A percentile compares a stretch with the other conserved stretches of the same genome.
These are phyloP conservation scores for Aspergillus brunneoviolaceus DNA, from an alignment of 2,329 filamentous ascomycete genomes.

Conservation along the genomic window DNA sequence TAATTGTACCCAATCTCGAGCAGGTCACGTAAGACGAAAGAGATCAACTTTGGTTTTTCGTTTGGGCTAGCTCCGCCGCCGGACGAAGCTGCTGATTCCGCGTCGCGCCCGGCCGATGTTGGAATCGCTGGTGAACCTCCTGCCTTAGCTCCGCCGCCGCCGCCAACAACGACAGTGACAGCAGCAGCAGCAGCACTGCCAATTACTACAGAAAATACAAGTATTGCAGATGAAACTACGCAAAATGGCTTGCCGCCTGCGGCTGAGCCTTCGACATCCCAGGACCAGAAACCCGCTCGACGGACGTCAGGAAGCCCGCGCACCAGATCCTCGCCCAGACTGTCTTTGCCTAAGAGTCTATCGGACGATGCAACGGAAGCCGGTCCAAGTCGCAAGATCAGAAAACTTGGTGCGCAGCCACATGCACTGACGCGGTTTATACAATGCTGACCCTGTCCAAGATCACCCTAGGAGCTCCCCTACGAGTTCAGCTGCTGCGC, in stretches of 20 bases:
- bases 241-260: neutral
- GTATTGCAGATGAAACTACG: neutral
- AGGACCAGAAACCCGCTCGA: constrained; percentile 5
- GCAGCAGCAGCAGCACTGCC: constrained; percentile 11
- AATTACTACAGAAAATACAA: constrained; percentile 10
- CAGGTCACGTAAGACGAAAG: constrained; percentile 50
- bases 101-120: constrained; percentile 25
- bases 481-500: neutral
- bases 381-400: constrained; percentile 32
- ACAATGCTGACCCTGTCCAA: neutral
- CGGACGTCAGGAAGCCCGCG: constrained; percentile 35
- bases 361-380: constrained; percentile 30
- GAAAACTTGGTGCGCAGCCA: constrained; percentile 33
- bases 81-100: constrained; percentile 23
- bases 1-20: constrained; percentile 19
- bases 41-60: constrained; percentile 52
- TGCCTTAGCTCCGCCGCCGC: constrained; percentile 20
- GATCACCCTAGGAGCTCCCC: constrained; percentile 2
- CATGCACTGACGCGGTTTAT: neutral
- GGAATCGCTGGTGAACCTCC: constrained; percentile 19
- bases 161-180: constrained; percentile 7
- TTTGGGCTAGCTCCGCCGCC: constrained; percentile 36
- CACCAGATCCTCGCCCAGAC: constrained; percentile 31
- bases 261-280: constrained; percentile 19
- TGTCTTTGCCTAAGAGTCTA: constrained; percentile 39